Conservation (phyloP, 2,329 filamentous ascomycete genomes). For the Curvularia verruculosa region DNA sequence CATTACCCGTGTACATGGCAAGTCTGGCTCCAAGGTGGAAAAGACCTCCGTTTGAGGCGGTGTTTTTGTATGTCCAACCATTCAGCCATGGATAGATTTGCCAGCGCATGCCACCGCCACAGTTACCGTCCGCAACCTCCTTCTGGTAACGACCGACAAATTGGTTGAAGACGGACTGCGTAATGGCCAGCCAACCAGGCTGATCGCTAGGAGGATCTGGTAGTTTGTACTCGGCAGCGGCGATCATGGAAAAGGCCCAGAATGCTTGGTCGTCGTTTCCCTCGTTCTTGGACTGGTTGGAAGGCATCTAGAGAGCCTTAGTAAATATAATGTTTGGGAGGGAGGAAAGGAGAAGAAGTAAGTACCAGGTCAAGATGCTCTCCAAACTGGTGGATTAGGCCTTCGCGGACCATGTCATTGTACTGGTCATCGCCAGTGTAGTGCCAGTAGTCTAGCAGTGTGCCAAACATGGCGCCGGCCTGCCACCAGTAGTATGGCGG, state of each 20-base stretch:
- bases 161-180: slow-evolving; percentile 49
- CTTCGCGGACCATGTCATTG: slow-evolving; percentile 68
- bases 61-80: slow-evolving; percentile 50
- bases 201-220: slow-evolving; percentile 48
- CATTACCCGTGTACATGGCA: slow-evolving; percentile 47
- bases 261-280: slow-evolving; percentile 66
- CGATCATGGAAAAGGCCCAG: slow-evolving; percentile 63
- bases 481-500: slow-evolving; percentile 71
- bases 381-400: slow-evolving; percentile 42
- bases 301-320: slow-evolving; percentile 35
- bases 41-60: slow-evolving; percentile 47
- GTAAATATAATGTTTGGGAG: not conserved
- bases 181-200: slow-evolving; percentile 54
- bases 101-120: slow-evolving; percentile 47
- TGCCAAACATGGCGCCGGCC: slow-evolving; percentile 71
- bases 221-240: slow-evolving; percentile 60
- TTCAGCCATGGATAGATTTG: slow-evolving; percentile 46
- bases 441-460: slow-evolving; percentile 83
- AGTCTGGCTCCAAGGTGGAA: slow-evolving; percentile 48
- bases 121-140: slow-evolving; percentile 30
- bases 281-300: slow-evolving; percentile 47
- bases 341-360: not conserved
- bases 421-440: slow-evolving; percentile 76
- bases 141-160: slow-evolving; percentile 44
- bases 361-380: slow-evolving; percentile 36